A percentile compares a stretch with the other conserved stretches of the same genome.
Conservation (phyloP, 2,329 filamentous ascomycete species). For the Lachnellula cervina region DNA sequence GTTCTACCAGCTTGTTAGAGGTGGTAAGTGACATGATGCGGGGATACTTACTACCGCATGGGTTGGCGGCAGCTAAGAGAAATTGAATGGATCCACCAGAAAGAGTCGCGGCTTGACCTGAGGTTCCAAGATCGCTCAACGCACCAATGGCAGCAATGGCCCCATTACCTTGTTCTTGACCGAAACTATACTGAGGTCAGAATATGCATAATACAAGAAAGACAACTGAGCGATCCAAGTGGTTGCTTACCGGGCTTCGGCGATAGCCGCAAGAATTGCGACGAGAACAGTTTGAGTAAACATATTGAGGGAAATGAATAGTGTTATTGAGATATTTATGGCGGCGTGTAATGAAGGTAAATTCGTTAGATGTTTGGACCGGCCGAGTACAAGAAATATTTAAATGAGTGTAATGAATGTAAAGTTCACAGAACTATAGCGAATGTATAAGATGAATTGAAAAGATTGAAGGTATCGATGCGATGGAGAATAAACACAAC, state of each 20-base stretch:
- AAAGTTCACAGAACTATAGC: constrained; percentile 31
- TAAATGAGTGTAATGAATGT: constrained; percentile 23
- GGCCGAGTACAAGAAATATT: constrained; percentile 19
- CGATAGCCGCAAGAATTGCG: constrained; percentile 21
- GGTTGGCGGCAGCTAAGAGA: constrained; percentile 59
- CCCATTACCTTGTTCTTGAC: constrained; percentile 50
- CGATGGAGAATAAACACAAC: constrained; percentile 11
- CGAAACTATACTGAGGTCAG: constrained; percentile 41
- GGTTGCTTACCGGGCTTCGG: constrained; percentile 29
- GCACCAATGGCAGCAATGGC: constrained; percentile 51
- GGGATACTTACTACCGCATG: constrained; percentile 54
- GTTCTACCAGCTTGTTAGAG: constrained; percentile 35
- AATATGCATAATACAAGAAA: neutral
- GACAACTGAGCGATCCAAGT: neutral
- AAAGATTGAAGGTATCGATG: constrained; percentile 12
- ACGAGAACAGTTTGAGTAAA: constrained; percentile 24
- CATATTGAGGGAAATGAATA: constrained; percentile 18
- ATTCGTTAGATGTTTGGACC: constrained; percentile 20
- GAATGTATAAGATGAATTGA: constrained; percentile 18
- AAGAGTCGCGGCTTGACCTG: constrained; percentile 59
- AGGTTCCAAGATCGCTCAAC: constrained; percentile 49
- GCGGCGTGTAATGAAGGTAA: constrained; percentile 6
- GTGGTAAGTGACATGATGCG: neutral
- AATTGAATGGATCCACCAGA: constrained; percentile 57
- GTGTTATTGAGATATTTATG: constrained; percentile 4